Base-by-base conservation (phyloP, 306 rosid species). In the Gillenia trifoliata region DNA sequence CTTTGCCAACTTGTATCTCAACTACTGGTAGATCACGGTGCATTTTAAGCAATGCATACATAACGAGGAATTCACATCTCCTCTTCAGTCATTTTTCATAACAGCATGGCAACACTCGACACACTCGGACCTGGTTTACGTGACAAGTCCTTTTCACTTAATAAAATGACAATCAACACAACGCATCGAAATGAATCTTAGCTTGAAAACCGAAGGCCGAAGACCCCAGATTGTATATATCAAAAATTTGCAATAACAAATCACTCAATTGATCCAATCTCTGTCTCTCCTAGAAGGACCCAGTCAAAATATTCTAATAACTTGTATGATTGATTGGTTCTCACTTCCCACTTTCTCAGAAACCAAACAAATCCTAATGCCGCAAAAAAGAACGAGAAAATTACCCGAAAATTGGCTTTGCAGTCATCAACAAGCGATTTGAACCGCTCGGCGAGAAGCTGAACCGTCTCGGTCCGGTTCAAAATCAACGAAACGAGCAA, bases 401-500 rank as follows among this genome's bases (percentile, higher is more conserved):
- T 82, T 86, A 95, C 99, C 97, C 90, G 90, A 56, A 82, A 92
- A 69, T 56, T 74, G 74, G 84, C 88, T 81, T 82, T 95, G 85
- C 95, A 82, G 72, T 95, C 96, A 13, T 92, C 98, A 62, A 95
- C 91, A 66, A 92, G 77, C 70, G 93, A 85, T 60, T 80, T 85
- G 78, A 95, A 85, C 63, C 90, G 90, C 61, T 95, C 92, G 28
- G 85, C 65, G 13, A 95, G 97, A 43, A 85, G 86, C 70, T 80
- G 83, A 38, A 95, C 89, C 84, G 84, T 90, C 64, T 92, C 98
- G 65, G 84, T 61, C 29, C 96, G 92, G 89, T 88, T 90, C 73
- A 95, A 64, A 80, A 95, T 81, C 84, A 95, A 65, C 7, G 99
- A 84, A 59, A 95, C 99, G 50, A 89, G 70, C 86, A 95, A 80